A percentile compares a stretch with the other conserved stretches of the same genome.
phyloP scores from a whole-genome alignment of 2,329 filamentous ascomycete species.

The Orbilia oligospora region DNA sequence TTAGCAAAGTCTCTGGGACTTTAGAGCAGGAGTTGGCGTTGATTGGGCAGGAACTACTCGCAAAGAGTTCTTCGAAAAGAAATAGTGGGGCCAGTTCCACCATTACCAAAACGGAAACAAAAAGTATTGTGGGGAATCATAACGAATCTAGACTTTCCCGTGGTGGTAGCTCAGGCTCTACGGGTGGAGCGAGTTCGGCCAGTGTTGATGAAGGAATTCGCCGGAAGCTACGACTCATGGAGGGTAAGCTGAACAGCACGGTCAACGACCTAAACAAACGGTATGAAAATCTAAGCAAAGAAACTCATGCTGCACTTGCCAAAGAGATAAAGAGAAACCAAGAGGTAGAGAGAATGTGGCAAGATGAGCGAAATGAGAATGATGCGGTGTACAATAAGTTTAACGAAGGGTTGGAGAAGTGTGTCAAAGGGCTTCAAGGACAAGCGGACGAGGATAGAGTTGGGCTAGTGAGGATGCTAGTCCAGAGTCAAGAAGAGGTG shows the following conservation, averaged over 20 bases:
- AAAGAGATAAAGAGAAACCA: conserved; percentile 62
- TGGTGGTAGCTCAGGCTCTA: conserved; percentile 9
- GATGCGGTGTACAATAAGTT: conserved; percentile 92
- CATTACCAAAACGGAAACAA: neutral
- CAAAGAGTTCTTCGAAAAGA: conserved; percentile 18
- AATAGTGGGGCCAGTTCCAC: neutral
- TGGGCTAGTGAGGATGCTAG: conserved; percentile 78
- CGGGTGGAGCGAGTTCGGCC: neutral
- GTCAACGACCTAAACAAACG: conserved; percentile 62
- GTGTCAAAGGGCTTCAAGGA: conserved; percentile 80
- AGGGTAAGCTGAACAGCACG: conserved; percentile 55
- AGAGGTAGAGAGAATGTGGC: conserved; percentile 62
- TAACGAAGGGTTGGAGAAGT: conserved; percentile 88
- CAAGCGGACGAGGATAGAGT: conserved; percentile 79
- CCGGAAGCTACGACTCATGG: conserved; percentile 41
- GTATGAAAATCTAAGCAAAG: conserved; percentile 58
- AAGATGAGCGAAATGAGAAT: conserved; percentile 75
- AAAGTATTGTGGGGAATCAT: conserved; percentile 5
- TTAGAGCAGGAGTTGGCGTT: conserved; percentile 53
- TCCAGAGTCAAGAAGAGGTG: conserved; percentile 82
- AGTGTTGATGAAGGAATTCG: conserved; percentile 41
- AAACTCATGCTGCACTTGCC: conserved; percentile 60
- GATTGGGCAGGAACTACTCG: conserved; percentile 42
- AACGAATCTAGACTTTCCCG: neutral
- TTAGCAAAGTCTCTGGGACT: conserved; percentile 39